These are phyloP conservation scores for Glycine tomentella DNA, from an alignment of 306 rosid genomes.

Conservation along the genomic window DNA sequence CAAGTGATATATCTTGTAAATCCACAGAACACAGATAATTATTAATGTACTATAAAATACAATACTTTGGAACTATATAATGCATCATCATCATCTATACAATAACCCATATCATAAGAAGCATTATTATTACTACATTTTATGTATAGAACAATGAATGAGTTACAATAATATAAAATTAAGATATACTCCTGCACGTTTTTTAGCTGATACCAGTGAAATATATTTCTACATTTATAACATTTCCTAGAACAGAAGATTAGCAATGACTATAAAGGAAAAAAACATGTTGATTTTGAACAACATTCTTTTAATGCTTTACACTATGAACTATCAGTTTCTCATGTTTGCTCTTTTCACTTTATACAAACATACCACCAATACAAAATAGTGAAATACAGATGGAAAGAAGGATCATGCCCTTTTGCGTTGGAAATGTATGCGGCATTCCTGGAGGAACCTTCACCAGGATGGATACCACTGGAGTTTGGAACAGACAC, in stretches of 20 bases:
- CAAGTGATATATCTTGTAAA: not conserved
- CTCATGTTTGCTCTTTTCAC: slow-evolving; percentile 1
- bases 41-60: slow-evolving; percentile 25
- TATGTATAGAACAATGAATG: slow-evolving; percentile 23
- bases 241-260: slow-evolving; percentile 11
- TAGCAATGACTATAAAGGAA: slow-evolving; percentile 8
- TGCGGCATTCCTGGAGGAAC: slow-evolving; percentile 41
- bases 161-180: slow-evolving; percentile 9
- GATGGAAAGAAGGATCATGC: slow-evolving; percentile 50
- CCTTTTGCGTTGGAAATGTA: slow-evolving; percentile 48
- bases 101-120: not conserved
- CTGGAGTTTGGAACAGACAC: slow-evolving; percentile 46
- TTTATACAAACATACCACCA: not conserved
- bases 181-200: slow-evolving; percentile 1
- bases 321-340: slow-evolving; percentile 15
- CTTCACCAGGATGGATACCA: slow-evolving; percentile 41
- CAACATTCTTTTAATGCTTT: slow-evolving; percentile 6
- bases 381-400: not conserved
- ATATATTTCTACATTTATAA: slow-evolving; percentile 30
- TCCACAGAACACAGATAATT: not conserved
- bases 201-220: not conserved
- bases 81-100: not conserved
- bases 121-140: not conserved
- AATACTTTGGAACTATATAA: slow-evolving; percentile 10
- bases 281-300: not conserved